These are phyloP conservation scores for Alternaria dauci DNA, from an alignment of 2,329 filamentous ascomycete species.

Conservation along the genomic window DNA sequence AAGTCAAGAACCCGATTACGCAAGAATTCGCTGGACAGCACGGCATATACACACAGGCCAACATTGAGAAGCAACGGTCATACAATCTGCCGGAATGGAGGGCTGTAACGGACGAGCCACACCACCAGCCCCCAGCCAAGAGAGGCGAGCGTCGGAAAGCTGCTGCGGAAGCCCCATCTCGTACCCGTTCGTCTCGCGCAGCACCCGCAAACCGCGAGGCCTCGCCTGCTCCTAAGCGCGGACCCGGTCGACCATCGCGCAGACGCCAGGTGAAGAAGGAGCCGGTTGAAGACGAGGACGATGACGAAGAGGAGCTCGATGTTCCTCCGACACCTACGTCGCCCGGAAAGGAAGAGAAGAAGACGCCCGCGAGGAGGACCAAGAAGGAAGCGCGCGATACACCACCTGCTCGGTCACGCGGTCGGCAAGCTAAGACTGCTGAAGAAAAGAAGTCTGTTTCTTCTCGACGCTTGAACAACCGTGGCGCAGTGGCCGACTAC, in stretches of 20 bases:
- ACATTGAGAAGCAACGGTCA: conserved; percentile 92
- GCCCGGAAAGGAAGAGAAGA: conserved; percentile 55
- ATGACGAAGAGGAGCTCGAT: conserved; percentile 42
- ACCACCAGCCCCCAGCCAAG: conserved; percentile 92
- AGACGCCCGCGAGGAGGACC: conserved; percentile 30
- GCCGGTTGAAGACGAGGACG: conserved; percentile 42
- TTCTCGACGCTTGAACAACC: conserved; percentile 85
- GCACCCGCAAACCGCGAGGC: conserved; percentile 47
- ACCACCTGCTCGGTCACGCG: conserved; percentile 64
- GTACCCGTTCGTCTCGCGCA: conserved; percentile 46
- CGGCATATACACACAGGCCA: conserved; percentile 95
- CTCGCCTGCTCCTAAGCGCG: conserved; percentile 56
- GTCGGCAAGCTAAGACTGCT: conserved; percentile 56
- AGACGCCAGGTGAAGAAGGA: conserved; percentile 35
- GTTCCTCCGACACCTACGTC: conserved; percentile 55
- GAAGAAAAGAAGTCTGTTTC: conserved; percentile 73
- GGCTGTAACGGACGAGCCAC: conserved; percentile 88
- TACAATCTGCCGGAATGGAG: conserved; percentile 99
- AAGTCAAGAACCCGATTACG: conserved; percentile 95
- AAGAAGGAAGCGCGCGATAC: conserved; percentile 52
- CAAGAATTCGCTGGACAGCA: conserved; percentile 97
- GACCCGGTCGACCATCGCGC: conserved; percentile 58
- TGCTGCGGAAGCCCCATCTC: conserved; percentile 41
- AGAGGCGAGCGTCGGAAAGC: conserved; percentile 78
- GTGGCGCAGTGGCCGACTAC: conserved; percentile 76